Percentiles rank a stretch among this genome's conserved stretches.
Conservation (phyloP, 129 eudicot species). For the Chrysanthemum makinoi region DNA sequence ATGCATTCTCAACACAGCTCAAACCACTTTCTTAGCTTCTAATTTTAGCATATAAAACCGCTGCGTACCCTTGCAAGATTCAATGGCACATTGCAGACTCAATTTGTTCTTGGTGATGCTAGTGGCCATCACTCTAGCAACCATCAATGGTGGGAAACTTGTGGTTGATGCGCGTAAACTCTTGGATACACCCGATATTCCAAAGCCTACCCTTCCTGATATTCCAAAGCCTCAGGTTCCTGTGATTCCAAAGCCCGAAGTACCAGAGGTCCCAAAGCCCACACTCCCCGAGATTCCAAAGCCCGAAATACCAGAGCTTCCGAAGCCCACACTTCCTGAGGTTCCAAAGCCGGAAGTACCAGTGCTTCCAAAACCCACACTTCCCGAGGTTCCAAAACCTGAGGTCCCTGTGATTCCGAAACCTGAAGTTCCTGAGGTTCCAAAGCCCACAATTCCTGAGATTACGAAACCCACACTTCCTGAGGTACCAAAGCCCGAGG, state of each 20-base stretch:
- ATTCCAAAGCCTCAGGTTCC: constrained; percentile 17
- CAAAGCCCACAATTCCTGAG: constrained; percentile 17
- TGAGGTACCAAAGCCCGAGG: constrained; percentile 11
- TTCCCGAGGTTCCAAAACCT: constrained; percentile 13
- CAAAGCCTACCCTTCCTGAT: constrained; percentile 3
- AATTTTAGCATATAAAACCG: no score
- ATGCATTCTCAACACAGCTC: constrained; percentile 11
- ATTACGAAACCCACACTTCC: constrained; percentile 23
- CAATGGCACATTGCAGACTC: constrained; percentile 17
- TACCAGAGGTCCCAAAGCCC: constrained; percentile 18
- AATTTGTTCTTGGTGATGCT: constrained; percentile 18
- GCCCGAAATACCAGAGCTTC: constrained; percentile 1
- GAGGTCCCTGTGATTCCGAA: constrained; percentile 6
- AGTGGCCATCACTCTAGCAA: constrained; percentile 16
- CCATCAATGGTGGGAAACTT: not conserved
- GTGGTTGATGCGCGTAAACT: constrained; percentile 18
- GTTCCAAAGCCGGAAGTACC: constrained; percentile 15
- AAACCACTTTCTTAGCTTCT: not conserved
- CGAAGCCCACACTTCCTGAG: constrained; percentile 6
- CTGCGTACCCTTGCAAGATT: not conserved
- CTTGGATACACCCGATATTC: constrained; percentile 21
- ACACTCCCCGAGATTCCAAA: not conserved
- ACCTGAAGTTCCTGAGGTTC: not conserved
- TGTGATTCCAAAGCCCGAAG: constrained; percentile 14
- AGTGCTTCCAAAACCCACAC: not conserved